These are phyloP conservation scores for Nemania serpens DNA, from an alignment of 2,329 filamentous ascomycete species.

Conservation along the genomic window DNA sequence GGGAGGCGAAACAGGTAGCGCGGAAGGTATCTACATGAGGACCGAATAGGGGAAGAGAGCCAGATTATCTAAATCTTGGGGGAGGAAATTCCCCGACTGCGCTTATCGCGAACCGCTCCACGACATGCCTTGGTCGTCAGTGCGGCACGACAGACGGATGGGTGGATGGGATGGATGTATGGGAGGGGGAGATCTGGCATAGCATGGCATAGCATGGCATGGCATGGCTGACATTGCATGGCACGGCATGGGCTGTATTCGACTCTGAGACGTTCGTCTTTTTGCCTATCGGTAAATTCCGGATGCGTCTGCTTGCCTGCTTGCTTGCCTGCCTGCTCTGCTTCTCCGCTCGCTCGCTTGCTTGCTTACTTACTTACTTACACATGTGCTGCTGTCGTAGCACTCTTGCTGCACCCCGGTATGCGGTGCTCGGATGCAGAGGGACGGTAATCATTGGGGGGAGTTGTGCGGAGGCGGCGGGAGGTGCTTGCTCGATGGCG, in stretches of 20 bases:
- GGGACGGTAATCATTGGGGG: slow-evolving; percentile 9
- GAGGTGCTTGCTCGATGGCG: background rate
- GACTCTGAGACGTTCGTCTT: background rate
- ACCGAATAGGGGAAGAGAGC: background rate
- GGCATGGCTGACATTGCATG: slow-evolving; percentile 7
- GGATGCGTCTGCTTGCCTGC: background rate
- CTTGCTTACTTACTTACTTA: background rate
- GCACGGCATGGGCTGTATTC: background rate
- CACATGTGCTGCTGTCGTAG: slow-evolving; percentile 3
- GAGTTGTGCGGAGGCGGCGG: slow-evolving; percentile 2
- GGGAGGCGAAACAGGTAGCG: background rate
- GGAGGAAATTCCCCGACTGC: background rate
- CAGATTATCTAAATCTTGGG: background rate
- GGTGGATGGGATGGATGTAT: background rate
- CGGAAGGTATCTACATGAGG: no score
- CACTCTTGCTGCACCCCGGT: slow-evolving; percentile 13
- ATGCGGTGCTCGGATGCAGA: slow-evolving; percentile 10
- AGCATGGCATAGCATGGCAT: background rate
- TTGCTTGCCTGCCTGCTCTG: background rate
- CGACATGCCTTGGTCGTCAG: background rate
- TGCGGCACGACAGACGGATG: slow-evolving; percentile 1
- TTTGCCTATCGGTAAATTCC: slow-evolving; percentile 9
- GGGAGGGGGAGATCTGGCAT: slow-evolving; percentile 6
- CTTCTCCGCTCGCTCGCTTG: no score
- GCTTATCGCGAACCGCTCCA: slow-evolving; percentile 7